Evolutionary conservation across 2,329 filamentous ascomycete genomes (phyloP).

Genomic region (Pestalotiopsis sp.): DNA sequence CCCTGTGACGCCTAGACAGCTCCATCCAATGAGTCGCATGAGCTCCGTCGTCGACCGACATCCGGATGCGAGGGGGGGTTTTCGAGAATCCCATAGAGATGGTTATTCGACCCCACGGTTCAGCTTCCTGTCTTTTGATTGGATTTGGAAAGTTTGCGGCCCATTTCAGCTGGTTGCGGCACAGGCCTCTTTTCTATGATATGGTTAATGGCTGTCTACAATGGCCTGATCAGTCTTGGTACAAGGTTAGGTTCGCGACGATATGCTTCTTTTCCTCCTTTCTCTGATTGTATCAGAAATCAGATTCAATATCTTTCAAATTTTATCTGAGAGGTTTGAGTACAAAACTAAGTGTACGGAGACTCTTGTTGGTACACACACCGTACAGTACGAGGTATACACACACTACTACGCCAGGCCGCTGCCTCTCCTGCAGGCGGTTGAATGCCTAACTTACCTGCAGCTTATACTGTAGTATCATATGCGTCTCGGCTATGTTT

Average conservation of each 20-base stretch:
- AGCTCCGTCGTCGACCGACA: not conserved
- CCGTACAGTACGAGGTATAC: not conserved
- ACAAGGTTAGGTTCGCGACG: too few relatives aligned
- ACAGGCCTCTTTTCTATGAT: too few relatives aligned
- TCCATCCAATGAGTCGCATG: not conserved
- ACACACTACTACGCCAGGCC: not conserved
- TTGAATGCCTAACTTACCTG: not conserved
- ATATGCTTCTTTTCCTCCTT: too few relatives aligned
- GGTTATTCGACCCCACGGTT: not conserved
- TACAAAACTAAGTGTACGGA: too few relatives aligned
- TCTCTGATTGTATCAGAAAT: too few relatives aligned
- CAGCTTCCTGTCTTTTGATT: constrained; percentile 1
- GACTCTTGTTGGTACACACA: too few relatives aligned
- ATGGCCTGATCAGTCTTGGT: too few relatives aligned
- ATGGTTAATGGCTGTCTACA: too few relatives aligned
- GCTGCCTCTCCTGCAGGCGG: not conserved
- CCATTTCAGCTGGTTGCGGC: not conserved
- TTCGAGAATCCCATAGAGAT: constrained; percentile 1
- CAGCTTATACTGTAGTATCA: not conserved
- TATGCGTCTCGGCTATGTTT: not conserved
- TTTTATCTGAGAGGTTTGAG: too few relatives aligned
- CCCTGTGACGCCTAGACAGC: not conserved
- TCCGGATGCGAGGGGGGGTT: not conserved
- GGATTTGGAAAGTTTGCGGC: not conserved
- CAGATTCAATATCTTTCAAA: too few relatives aligned